phyloP scores from a whole-genome alignment of 73 alveolate genomes.

The Uronychia binucleata region DNA sequence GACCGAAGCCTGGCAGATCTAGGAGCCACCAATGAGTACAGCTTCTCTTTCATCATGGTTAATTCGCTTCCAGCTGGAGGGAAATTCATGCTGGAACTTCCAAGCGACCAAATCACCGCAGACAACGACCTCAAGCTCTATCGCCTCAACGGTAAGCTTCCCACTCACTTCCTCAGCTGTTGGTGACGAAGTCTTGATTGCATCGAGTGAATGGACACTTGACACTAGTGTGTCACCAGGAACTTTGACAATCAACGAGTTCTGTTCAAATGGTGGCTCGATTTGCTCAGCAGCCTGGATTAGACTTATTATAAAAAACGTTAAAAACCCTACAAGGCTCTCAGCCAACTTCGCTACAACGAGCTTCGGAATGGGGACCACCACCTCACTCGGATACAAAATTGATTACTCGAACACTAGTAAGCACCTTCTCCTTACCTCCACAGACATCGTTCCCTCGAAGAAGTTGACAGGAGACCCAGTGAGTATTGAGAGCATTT shows the following conservation, averaged over 20 bases:
- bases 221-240: not conserved
- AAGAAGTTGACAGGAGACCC: conserved; percentile 53
- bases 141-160: not conserved
- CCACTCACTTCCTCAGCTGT: not conserved
- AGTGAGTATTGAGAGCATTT: conserved; percentile 18
- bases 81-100: conserved; percentile 3
- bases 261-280: conserved; percentile 27
- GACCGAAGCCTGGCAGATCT: conserved; percentile 1
- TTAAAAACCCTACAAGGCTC: conserved; percentile 3
- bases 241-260: conserved; percentile 10
- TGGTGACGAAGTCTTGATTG: not conserved
- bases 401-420: conserved; percentile 5
- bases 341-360: conserved; percentile 41
- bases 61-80: conserved; percentile 28
- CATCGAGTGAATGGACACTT: not conserved
- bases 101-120: conserved; percentile 15
- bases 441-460: conserved; percentile 21
- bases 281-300: conserved; percentile 9
- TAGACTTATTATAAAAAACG: conserved; percentile 13
- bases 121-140: not conserved
- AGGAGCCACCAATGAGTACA: conserved; percentile 9
- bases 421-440: not conserved
- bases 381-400: conserved; percentile 6
- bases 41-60: conserved; percentile 6
- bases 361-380: conserved; percentile 12